These are phyloP conservation scores for Moelleriella libera DNA, from an alignment of 2,329 filamentous ascomycete genomes.

Conservation along the genomic window DNA sequence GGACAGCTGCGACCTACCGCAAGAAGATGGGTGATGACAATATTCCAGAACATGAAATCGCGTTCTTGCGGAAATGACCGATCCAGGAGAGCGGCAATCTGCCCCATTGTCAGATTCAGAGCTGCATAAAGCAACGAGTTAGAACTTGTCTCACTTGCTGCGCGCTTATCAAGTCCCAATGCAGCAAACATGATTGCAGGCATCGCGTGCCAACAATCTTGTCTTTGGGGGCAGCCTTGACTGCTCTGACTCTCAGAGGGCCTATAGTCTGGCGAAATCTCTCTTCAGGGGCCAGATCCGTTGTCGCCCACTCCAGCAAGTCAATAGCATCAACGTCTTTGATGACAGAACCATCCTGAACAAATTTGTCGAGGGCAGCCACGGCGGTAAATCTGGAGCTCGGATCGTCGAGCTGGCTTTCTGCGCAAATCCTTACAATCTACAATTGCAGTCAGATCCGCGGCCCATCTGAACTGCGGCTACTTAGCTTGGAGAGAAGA, in stretches of 20 bases:
- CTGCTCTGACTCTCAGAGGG: slow-evolving; percentile 31
- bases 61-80: slow-evolving; percentile 34
- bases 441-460: slow-evolving; percentile 7
- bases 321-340: slow-evolving; percentile 37
- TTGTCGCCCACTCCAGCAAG: slow-evolving; percentile 40
- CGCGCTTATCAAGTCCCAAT: slow-evolving; percentile 41
- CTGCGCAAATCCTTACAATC: slow-evolving; percentile 34
- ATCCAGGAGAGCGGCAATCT: slow-evolving; percentile 42
- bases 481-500: not conserved
- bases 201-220: slow-evolving; percentile 26
- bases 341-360: slow-evolving; percentile 29
- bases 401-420: slow-evolving; percentile 36
- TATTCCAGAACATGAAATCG: slow-evolving; percentile 39
- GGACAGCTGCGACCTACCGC: slow-evolving; percentile 24
- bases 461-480: not conserved
- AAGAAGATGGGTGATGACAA: slow-evolving; percentile 36
- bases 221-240: slow-evolving; percentile 37
- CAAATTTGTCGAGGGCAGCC: slow-evolving; percentile 28
- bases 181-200: slow-evolving; percentile 36
- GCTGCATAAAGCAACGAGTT: not conserved
- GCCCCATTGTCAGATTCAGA: not conserved
- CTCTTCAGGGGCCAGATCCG: slow-evolving; percentile 19
- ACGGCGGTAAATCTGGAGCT: slow-evolving; percentile 28
- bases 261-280: slow-evolving; percentile 35
- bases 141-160: slow-evolving; percentile 30